phyloP scores from a whole-genome alignment of 306 rosid species.

The Astragalus membranaceus region DNA sequence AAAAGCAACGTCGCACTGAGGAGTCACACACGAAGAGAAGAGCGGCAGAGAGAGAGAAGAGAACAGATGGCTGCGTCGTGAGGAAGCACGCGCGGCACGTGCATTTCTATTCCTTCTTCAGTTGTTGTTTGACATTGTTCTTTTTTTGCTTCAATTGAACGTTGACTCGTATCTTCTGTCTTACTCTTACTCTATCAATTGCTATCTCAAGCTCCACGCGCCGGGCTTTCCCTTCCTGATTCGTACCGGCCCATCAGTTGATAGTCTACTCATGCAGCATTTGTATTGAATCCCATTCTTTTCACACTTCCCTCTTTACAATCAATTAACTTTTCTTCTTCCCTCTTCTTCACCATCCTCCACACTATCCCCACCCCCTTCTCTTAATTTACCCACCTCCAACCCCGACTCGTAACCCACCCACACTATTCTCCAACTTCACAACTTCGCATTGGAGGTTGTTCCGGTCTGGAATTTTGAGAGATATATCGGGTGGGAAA shows the following conservation, averaged over 20 bases:
- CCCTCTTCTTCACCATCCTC: too few relatives aligned
- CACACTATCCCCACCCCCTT: too few relatives aligned
- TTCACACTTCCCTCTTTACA: too few relatives aligned
- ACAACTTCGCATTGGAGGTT: too few relatives aligned
- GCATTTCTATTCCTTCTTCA: neutral
- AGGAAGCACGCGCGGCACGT: neutral
- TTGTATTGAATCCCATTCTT: too few relatives aligned
- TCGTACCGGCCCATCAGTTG: neutral
- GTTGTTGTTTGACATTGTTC: neutral
- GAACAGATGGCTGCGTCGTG: neutral
- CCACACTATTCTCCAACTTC: too few relatives aligned
- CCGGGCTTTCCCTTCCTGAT: neutral
- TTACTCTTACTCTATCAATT: neutral
- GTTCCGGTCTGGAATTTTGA: too few relatives aligned
- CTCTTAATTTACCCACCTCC: too few relatives aligned
- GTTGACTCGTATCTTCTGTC: neutral
- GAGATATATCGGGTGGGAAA: too few relatives aligned
- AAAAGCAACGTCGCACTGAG: neutral
- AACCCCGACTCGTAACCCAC: too few relatives aligned
- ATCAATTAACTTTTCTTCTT: too few relatives aligned
- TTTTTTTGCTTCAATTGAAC: neutral
- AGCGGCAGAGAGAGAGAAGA: neutral
- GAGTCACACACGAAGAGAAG: neutral
- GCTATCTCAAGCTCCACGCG: neutral
- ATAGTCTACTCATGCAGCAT: too few relatives aligned